Evolutionary conservation across 2,329 filamentous ascomycete species (phyloP).

Genomic region (Colletotrichum filicis): DNA sequence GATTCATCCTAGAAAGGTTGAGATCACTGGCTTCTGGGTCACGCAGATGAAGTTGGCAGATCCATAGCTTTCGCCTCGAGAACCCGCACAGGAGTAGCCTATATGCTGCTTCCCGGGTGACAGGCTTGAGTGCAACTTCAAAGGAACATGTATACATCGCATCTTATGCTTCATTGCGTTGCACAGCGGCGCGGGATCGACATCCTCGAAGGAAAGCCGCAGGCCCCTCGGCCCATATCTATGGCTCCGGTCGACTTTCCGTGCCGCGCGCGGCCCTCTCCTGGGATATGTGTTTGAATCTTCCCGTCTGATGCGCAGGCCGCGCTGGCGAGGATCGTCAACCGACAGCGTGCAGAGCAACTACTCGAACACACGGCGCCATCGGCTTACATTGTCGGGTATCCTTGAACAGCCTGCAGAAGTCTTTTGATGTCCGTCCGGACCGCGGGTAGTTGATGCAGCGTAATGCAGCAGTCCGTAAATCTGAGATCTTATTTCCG

Average conservation of each 20-base stretch:
- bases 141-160: not conserved
- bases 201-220: not conserved
- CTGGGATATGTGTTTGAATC: too few species aligned
- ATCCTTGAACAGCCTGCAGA: not conserved
- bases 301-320: too few species aligned
- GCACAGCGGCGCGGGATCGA: not conserved
- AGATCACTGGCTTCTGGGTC: not conserved
- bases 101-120: not conserved
- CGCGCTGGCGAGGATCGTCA: too few species aligned
- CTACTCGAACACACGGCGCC: not conserved
- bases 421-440: too few species aligned
- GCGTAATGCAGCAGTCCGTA: not conserved
- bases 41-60: not conserved
- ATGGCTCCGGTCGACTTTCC: not conserved
- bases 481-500: not conserved
- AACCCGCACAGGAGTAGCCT: not conserved
- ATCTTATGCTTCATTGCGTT: not conserved
- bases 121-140: not conserved
- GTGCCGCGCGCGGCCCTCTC: not conserved
- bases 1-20: not conserved
- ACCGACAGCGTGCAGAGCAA: not conserved
- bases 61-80: not conserved
- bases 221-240: not conserved
- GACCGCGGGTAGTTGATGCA: not conserved
- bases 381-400: not conserved